Evolutionary conservation across 2,329 filamentous ascomycete species (phyloP).

Genomic region (Dactylellina drechsleri): DNA sequence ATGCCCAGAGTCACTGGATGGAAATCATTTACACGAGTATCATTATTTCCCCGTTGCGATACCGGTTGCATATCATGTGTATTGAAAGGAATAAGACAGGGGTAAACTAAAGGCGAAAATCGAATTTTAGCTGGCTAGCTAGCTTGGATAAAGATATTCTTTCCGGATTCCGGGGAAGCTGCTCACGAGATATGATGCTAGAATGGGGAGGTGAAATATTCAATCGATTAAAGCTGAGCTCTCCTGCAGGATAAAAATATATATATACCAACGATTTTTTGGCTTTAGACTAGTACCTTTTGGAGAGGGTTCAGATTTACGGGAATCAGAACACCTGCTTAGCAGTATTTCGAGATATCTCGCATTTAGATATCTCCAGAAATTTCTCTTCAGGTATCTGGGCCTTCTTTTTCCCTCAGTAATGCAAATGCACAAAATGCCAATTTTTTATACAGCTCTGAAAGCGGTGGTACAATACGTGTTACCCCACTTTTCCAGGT

Average conservation of each 20-base stretch:
- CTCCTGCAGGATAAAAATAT: background rate
- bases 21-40: too few species aligned
- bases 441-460: background rate
- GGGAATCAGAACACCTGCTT: too few species aligned
- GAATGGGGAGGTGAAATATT: slow-evolving; percentile 42
- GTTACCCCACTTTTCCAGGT: slow-evolving; percentile 17
- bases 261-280: too few species aligned
- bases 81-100: background rate
- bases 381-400: too few species aligned
- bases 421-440: background rate
- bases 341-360: too few species aligned
- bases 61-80: slow-evolving; percentile 1
- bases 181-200: slow-evolving; percentile 44
- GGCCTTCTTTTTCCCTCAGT: too few species aligned
- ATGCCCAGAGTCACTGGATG: too few species aligned
- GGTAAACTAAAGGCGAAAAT: background rate
- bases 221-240: background rate
- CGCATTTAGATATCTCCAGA: too few species aligned
- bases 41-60: slow-evolving; percentile 7
- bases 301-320: too few species aligned
- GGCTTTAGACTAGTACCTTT: too few species aligned
- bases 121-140: background rate
- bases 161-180: slow-evolving; percentile 14
- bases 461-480: background rate
- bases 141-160: background rate